These are phyloP conservation scores for Haematococcus lacustris DNA, from an alignment of 139 green algal genomes.

Conservation along the genomic window DNA sequence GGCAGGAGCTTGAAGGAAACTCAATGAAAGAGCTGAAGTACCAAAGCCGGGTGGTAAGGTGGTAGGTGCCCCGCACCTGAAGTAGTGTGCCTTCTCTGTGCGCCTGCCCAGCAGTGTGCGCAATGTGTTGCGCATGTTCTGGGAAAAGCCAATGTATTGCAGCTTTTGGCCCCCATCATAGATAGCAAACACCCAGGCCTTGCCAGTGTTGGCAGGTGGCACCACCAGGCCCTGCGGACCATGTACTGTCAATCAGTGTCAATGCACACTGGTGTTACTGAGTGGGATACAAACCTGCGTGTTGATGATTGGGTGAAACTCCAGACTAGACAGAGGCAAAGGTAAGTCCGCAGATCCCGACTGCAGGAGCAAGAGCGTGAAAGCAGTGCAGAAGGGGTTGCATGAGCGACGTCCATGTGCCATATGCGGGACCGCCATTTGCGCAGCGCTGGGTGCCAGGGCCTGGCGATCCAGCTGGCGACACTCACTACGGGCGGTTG, in stretches of 20 bases:
- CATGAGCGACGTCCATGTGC: too few relatives aligned
- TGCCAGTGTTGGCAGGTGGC: neutral
- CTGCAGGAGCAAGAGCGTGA: too few relatives aligned
- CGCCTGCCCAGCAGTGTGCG: conserved; percentile 68
- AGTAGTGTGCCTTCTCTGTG: conserved; percentile 77
- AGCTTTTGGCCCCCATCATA: conserved; percentile 74
- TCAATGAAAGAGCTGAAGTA: neutral
- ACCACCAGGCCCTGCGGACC: conserved; percentile 1
- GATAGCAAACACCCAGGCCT: conserved; percentile 75
- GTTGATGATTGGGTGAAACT: conserved; percentile 1
- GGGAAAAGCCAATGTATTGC: conserved; percentile 88
- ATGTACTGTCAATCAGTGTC: neutral
- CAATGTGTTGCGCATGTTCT: conserved; percentile 71
- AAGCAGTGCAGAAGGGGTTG: too few relatives aligned
- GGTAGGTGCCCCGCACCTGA: conserved; percentile 42
- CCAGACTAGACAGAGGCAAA: neutral
- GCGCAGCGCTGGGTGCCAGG: too few relatives aligned
- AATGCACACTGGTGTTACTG: neutral
- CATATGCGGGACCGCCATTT: too few relatives aligned
- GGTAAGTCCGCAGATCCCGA: too few relatives aligned
- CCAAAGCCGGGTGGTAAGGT: neutral
- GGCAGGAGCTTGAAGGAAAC: neutral
- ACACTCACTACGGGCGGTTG: too few relatives aligned
- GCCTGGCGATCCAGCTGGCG: too few relatives aligned
- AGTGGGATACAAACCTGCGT: neutral